Evolutionary conservation across 1,284 basidiomycete species (phyloP).

Genomic region (Irpex sp.): DNA sequence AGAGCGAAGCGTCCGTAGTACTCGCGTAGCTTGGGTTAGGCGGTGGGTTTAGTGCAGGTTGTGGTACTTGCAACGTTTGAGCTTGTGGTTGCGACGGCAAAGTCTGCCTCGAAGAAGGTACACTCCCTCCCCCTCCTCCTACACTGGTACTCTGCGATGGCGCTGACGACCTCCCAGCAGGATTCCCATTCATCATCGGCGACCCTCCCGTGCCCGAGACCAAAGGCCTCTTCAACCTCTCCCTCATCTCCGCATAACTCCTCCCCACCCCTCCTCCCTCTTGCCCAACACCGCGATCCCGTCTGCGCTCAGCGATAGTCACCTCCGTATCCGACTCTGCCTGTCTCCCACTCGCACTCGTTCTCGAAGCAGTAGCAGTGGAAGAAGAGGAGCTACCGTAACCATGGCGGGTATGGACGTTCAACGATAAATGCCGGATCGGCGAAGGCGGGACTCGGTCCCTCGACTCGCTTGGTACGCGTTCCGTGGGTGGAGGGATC

Average conservation of each 20-base stretch:
- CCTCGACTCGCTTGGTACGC: neutral
- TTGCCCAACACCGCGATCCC: neutral
- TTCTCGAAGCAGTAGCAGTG: too few species aligned
- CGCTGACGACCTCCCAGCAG: too few species aligned
- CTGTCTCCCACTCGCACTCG: conserved; percentile 7
- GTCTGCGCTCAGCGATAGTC: conserved; percentile 1
- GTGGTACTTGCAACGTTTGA: neutral
- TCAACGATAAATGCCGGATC: neutral
- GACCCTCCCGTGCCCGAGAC: neutral
- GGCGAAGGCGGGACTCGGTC: neutral
- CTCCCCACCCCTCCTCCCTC: neutral
- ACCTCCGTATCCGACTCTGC: conserved; percentile 15
- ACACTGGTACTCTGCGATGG: too few species aligned
- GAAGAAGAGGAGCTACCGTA: too few species aligned
- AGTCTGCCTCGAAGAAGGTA: neutral
- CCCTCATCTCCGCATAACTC: conserved; percentile 6
- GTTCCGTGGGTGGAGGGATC: conserved; percentile 3
- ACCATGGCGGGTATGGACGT: conserved; percentile 2
- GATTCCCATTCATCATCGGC: neutral
- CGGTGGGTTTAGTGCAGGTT: neutral
- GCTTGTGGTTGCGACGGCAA: neutral
- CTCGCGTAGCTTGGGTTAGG: neutral
- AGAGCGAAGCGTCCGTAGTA: neutral
- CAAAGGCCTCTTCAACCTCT: conserved; percentile 4
- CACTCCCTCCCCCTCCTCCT: too few species aligned